These are phyloP conservation scores for Tetragonia tetragonoides DNA, from an alignment of 148 eudicot species.

Conservation along the genomic window DNA sequence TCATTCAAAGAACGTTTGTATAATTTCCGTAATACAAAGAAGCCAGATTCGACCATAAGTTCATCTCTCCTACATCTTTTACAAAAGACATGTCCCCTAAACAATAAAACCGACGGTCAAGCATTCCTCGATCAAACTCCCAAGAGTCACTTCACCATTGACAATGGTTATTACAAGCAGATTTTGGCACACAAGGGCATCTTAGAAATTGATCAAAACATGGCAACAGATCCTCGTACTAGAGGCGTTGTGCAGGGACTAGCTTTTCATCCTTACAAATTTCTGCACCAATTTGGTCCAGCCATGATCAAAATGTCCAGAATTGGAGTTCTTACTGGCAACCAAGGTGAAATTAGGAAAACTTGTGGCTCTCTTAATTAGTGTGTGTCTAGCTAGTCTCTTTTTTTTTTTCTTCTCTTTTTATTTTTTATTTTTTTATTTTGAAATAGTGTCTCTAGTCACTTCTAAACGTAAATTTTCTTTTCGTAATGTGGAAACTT, in stretches of 20 bases:
- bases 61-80: not conserved
- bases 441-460: too few relatives aligned
- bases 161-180: slow-evolving; percentile 39
- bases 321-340: slow-evolving; percentile 44
- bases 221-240: slow-evolving; percentile 37
- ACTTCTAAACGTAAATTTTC: not conserved
- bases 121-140: slow-evolving; percentile 44
- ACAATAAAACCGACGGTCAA: not conserved
- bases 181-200: slow-evolving; percentile 23
- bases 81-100: slow-evolving; percentile 3
- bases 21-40: slow-evolving; percentile 30
- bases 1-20: slow-evolving; percentile 39
- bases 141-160: slow-evolving; percentile 29
- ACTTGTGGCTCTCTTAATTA: slow-evolving; percentile 39
- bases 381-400: too few relatives aligned
- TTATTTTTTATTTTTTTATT: too few relatives aligned
- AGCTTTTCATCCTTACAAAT: slow-evolving; percentile 37
- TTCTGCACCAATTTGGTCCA: slow-evolving; percentile 45
- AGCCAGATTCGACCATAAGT: not conserved
- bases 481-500: not conserved
- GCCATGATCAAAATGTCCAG: slow-evolving; percentile 65
- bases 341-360: slow-evolving; percentile 50
- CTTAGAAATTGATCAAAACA: slow-evolving; percentile 33
- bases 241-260: slow-evolving; percentile 28
- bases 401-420: too few relatives aligned